phyloP scores from a whole-genome alignment of 176 grass and related monocot species.

The Hsuehochloa calcarea region DNA sequence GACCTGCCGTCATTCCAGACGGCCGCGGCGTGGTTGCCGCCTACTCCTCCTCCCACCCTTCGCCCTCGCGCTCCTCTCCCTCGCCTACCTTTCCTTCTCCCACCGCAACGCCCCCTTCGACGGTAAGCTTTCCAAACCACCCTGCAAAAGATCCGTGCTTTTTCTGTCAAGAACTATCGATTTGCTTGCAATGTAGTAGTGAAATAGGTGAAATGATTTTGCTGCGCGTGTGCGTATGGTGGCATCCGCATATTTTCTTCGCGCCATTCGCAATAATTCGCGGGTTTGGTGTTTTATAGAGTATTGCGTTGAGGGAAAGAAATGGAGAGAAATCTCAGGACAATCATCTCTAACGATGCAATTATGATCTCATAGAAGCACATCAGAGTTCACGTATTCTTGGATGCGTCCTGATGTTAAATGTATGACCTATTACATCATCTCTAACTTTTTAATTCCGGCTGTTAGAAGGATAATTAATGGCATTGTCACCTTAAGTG shows the following conservation, averaged over 20 bases:
- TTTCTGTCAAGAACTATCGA: background rate
- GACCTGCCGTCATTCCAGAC: constrained; percentile 38
- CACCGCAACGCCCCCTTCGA: constrained; percentile 51
- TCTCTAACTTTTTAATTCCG: background rate
- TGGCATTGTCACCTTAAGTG: background rate
- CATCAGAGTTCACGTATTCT: background rate
- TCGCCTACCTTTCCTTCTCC: constrained; percentile 60
- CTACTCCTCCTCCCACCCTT: constrained; percentile 34
- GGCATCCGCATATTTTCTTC: background rate
- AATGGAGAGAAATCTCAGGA: background rate
- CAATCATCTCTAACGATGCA: background rate
- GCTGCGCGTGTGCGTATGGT: background rate
- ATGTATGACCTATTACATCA: background rate
- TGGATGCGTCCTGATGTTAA: background rate
- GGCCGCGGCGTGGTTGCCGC: constrained; percentile 38
- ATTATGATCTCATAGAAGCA: background rate
- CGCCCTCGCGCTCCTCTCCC: constrained; percentile 43
- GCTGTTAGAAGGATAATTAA: background rate
- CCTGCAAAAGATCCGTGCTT: background rate
- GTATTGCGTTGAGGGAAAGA: background rate
- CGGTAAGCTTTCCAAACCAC: constrained; percentile 37
- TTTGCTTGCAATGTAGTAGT: constrained; percentile 20
- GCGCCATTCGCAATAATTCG: background rate
- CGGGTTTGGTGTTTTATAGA: background rate
- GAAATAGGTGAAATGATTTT: background rate